phyloP scores from a whole-genome alignment of 2,329 filamentous ascomycete genomes.

The Neonectria ditissima region DNA sequence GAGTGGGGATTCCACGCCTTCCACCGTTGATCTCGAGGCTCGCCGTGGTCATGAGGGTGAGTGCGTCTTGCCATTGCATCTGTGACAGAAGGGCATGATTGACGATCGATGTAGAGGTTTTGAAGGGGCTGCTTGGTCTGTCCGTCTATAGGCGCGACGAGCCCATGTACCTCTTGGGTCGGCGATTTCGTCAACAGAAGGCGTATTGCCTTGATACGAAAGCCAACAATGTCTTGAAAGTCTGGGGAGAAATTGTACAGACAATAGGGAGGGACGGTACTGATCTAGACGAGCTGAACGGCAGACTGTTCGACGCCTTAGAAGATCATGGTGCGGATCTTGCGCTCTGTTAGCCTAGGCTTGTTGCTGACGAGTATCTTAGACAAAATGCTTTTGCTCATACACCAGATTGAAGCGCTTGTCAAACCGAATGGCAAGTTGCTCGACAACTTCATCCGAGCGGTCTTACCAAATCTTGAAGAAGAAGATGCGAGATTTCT shows the following conservation, averaged over 20 bases:
- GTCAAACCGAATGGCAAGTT: slow-evolving; percentile 3
- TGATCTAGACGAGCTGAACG: background rate
- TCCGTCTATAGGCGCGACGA: background rate
- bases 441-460: background rate
- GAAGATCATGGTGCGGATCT: background rate
- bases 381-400: background rate
- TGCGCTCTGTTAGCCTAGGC: background rate
- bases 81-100: background rate
- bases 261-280: background rate
- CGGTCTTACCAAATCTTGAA: background rate
- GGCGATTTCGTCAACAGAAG: background rate
- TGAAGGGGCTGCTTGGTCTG: background rate
- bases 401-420: background rate
- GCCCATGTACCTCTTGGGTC: background rate
- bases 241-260: background rate
- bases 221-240: background rate
- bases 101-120: background rate
- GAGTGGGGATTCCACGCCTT: background rate
- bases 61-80: background rate
- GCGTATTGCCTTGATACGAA: background rate
- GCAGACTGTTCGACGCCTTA: background rate
- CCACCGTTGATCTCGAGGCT: background rate
- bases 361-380: background rate
- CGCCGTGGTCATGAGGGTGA: background rate
- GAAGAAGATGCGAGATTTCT: slow-evolving; percentile 8